Percentiles rank a stretch among this genome's conserved stretches.
Conservation (phyloP, 2,329 filamentous ascomycete species). For the Seiridium cupressi region DNA sequence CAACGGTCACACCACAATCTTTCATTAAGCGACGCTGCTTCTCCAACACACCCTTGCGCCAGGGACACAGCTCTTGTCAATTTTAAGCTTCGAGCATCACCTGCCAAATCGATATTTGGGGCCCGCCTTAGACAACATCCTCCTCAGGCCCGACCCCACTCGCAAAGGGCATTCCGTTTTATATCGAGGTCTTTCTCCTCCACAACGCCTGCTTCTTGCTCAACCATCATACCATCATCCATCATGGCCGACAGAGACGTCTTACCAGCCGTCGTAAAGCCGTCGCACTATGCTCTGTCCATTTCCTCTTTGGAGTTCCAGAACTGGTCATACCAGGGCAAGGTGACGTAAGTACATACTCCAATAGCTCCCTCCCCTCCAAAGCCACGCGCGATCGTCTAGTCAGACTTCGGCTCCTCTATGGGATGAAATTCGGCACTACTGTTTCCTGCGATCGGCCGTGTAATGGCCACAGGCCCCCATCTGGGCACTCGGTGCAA, state of each 20-base stretch:
- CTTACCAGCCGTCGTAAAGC: slow-evolving; percentile 67
- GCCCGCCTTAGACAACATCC: neutral
- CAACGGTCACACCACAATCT: neutral
- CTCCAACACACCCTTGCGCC: neutral
- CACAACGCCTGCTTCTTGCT: slow-evolving; percentile 21
- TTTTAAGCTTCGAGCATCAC: slow-evolving; percentile 1
- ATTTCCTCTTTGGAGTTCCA: slow-evolving; percentile 79
- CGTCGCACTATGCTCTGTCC: slow-evolving; percentile 80
- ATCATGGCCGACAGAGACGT: slow-evolving; percentile 61
- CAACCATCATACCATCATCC: slow-evolving; percentile 29
- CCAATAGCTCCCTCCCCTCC: neutral
- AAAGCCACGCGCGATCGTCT: neutral
- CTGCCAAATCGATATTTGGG: slow-evolving; percentile 5
- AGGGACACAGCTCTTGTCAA: neutral
- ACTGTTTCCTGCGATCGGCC: too few relatives aligned
- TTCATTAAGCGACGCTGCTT: neutral
- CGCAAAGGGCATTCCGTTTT: neutral
- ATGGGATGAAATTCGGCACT: neutral
- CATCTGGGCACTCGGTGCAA: too few relatives aligned
- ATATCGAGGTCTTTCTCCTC: slow-evolving; percentile 21
- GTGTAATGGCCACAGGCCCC: too few relatives aligned
- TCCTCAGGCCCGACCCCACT: neutral
- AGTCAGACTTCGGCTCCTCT: neutral
- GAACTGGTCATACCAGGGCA: slow-evolving; percentile 76
- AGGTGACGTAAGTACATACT: slow-evolving; percentile 52